Base-by-base conservation (phyloP, 2,329 filamentous ascomycete species). In the Xylariaceae sp. region DNA sequence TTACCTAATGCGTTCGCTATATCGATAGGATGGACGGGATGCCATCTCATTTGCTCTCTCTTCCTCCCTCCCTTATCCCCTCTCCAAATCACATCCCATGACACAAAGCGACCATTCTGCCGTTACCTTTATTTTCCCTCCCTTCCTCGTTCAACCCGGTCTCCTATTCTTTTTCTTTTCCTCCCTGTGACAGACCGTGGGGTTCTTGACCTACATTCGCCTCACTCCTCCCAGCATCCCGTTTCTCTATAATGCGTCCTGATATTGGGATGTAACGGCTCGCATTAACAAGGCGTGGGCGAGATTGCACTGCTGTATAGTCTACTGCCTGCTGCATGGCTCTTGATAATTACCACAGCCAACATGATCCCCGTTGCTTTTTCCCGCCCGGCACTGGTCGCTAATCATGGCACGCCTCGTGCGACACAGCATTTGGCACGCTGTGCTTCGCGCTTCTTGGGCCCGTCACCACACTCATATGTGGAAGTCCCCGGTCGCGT, bases 301-400 rank as follows among this genome's bases (percentile, higher is more conserved):
- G 54, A 51, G 60, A 59, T 63, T 53, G 58, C 52, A 51, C 36
- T 51, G 52, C 43, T 53, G 58, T 51, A 50, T 42, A 54, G 51
- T 47, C 50, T 56, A 39, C 39, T 49, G 57, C 51, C 52, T 55
- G 56, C 61, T 60, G 58, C 59, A 63, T 64, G 62, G 58, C 55
- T 50, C 42, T 57, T 52, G 55, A n/a, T 55, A 16, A 36, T 55
- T 44, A 45, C 29, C 42, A 30, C 50, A 51, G 54, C 58, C 57
- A 62, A 60, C 53, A 68, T 67, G 63, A 66, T 66, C 53, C 63
- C 61, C 32, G 59, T 54, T 56, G 59, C 63, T 37, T 57, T 63
- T 55, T 54, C 66, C 49, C 65, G 66, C 49, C 63, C 66, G 18
- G 61, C 61, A 54, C 58, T 65, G 62, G 64, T 62, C 61, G 65